phyloP scores from a whole-genome alignment of 1,284 basidiomycete species.

The Abortiporus biennis region DNA sequence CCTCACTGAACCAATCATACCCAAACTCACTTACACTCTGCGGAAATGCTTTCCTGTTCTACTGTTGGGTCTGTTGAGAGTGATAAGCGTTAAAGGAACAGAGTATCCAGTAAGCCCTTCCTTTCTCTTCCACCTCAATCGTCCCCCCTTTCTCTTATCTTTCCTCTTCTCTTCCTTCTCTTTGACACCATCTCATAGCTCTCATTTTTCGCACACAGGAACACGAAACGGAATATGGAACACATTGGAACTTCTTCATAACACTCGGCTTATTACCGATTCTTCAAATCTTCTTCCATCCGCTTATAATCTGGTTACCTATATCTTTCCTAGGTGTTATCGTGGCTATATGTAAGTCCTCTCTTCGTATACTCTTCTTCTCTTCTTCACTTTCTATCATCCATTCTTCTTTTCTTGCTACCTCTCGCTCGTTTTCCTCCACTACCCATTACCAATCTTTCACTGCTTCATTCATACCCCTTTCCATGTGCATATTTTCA shows the following conservation, averaged over 20 bases:
- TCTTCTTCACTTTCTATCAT: no score
- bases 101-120: conserved; percentile 78
- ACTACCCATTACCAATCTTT: no score
- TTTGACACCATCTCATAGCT: no score
- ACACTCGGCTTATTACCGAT: conserved; percentile 83
- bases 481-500: no score
- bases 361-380: background rate
- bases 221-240: conserved; percentile 94
- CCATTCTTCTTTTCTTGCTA: no score
- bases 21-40: conserved; percentile 45
- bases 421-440: no score
- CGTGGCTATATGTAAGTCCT: conserved; percentile 53
- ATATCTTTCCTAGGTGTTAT: conserved; percentile 62
- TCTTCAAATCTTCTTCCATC: conserved; percentile 66
- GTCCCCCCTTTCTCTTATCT: background rate
- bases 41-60: conserved; percentile 69
- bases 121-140: background rate
- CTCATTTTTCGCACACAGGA: conserved; percentile 60
- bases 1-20: conserved; percentile 39
- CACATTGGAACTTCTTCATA: conserved; percentile 99
- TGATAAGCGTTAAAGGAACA: conserved; percentile 86
- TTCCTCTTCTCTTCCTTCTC: background rate
- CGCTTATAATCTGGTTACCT: conserved; percentile 50
- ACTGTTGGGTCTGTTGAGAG: conserved; percentile 69
- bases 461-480: no score